Base-by-base conservation (phyloP, 495 filamentous ascomycete genomes). In the Trichoderma parareesei region DNA sequence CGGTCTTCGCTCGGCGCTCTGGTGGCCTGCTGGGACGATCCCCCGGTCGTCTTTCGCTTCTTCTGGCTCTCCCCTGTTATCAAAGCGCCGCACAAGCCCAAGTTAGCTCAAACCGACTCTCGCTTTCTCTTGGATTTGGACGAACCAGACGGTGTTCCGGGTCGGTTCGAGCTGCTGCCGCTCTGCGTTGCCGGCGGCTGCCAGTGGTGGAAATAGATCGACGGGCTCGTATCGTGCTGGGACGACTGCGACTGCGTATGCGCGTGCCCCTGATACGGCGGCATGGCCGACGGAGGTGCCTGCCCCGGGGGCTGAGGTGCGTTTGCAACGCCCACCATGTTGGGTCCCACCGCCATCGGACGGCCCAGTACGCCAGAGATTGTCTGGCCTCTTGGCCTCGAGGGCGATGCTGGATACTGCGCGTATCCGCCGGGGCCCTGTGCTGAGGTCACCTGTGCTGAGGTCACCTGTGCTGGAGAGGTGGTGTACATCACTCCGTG, bases 161-260 rank as follows among this genome's bases (percentile, higher is more conserved):
- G 81, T 73, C 86, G 85, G 70, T 86, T 82, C 63, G 79, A 76
- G 68, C 80, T 74, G 67, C 77, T 64, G 67, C 77, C 74, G 64
- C 79, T 73, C 73, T 87, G 85, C 7, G 83, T 81, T 14, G 77
- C 79, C 37, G 92, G 92, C 5, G 93, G 93, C 63, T 91, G 87
- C 90, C 90, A 96, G 70, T 96, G 91, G 71, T 96, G 92, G 67
- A 96, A 96, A 71, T 91, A 95, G 61, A 96, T 88, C 14, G 86
- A 86, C 7, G 90, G 87, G 82, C 46, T 84, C 62, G 87, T 81
- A 65, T 87, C 81, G 64, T 82, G 81, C 61, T 82, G 79, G n/a
- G 76, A 67, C 64, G 83, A 83, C 63, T 71, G 71, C 33, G 66
- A 67, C 41, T 68, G 68, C 38, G 67, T 66, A 14, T 68, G 71